Evolutionary conservation across 2,329 filamentous ascomycete species (phyloP), one percentile per base, ranked within the genome.

Genomic region (Ceratocystis harringtonii): DNA sequence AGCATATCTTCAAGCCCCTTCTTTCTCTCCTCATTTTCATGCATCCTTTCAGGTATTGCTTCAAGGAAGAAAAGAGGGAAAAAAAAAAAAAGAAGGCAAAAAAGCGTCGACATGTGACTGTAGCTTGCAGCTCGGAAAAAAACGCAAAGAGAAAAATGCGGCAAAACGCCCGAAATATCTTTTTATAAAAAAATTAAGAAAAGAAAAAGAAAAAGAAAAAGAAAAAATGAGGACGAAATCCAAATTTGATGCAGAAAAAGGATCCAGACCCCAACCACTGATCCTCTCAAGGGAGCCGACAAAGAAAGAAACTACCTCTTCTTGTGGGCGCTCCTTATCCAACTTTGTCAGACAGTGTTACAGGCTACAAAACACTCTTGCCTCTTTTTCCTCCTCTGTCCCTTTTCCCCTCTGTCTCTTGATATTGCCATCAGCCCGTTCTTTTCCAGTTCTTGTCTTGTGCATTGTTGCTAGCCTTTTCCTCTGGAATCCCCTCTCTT

Each of bases 291-390:
- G 52, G 52, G 25, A 57, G 17, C 52, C 52, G 52, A 36, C 25
- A 58, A 58, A 36, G 52, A 58, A 36, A 36, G 52, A 58, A 58
- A 58, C 52, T 58, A 19, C 52, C 17, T 58, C 52, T 57, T 30
- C 52, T 36, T 36, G n/a, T 58, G 17, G 52, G 28, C 52, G 52
- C 22, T 58, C 52, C 52, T 58, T 58, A 32, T 32, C 25, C 52
- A 58, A 30, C 15, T 58, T 41, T 2, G 36, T 12, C 36, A 30
- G 52, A 58, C 52, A 30, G 52, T 58, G 28, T 30, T 32, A 19
- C 52, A 58, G 30, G 52, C 36, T 41, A 12, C 36, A 10, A 41
- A 41, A 12, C 28, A 8, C 15, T 58, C 52, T 58, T 58, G 28
- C 28, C 52, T 58, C 52, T 58, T 58, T n/a, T 55, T 48, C 58